A percentile compares a stretch with the other conserved stretches of the same genome.
Conservation (phyloP, 2,329 filamentous ascomycete species). For the Alternaria ventricosa region DNA sequence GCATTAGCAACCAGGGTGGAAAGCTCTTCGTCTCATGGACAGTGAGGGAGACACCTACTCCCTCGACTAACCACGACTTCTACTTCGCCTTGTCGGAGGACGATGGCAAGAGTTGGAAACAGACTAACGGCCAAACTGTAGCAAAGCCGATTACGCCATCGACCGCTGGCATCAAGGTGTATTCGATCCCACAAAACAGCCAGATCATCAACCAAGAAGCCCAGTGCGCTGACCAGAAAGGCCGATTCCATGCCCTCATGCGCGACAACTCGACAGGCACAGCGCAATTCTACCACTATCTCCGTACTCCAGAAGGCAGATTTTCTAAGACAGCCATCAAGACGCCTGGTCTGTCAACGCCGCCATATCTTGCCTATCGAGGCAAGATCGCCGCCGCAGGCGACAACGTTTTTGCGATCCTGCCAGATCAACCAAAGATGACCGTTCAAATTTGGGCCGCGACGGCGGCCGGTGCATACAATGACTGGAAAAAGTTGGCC, state of each 20-base stretch:
- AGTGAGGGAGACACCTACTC: constrained; percentile 57
- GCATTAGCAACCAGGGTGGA: constrained; percentile 48
- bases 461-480: constrained; percentile 34
- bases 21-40: constrained; percentile 58
- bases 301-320: constrained; percentile 33
- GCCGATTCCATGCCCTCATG: constrained; percentile 59
- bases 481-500: constrained; percentile 40
- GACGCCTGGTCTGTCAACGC: constrained; percentile 34
- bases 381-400: constrained; percentile 39
- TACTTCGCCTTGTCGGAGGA: constrained; percentile 59
- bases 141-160: constrained; percentile 52
- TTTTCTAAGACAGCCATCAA: constrained; percentile 44
- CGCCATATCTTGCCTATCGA: constrained; percentile 42
- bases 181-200: constrained; percentile 54
- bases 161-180: constrained; percentile 53
- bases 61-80: constrained; percentile 59
- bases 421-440: constrained; percentile 40
- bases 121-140: constrained; percentile 47
- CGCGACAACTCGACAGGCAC: constrained; percentile 49
- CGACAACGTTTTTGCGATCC: constrained; percentile 37
- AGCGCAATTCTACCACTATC: constrained; percentile 42
- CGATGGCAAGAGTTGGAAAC: constrained; percentile 53
- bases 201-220: constrained; percentile 61
- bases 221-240: constrained; percentile 55
- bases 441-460: constrained; percentile 38